Percentiles rank a stretch among this genome's conserved stretches.
These are phyloP conservation scores for Somion occarium DNA, from an alignment of 1,284 basidiomycete genomes.

Conservation along the genomic window DNA sequence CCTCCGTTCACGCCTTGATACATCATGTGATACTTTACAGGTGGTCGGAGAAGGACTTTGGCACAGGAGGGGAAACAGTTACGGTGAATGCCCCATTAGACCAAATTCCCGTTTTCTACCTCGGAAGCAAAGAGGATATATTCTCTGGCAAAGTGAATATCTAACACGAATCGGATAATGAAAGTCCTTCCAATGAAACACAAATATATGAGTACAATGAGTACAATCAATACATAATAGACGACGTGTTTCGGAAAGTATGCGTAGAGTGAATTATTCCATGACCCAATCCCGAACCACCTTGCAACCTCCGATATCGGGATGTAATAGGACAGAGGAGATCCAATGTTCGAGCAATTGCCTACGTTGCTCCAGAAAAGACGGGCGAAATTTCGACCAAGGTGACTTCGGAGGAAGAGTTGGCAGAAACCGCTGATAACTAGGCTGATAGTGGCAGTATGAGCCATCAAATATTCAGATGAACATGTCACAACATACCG, in stretches of 20 bases:
- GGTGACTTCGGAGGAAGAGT: slow-evolving; percentile 67
- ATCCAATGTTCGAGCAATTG: slow-evolving; percentile 66
- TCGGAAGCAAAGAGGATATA: slow-evolving; percentile 31
- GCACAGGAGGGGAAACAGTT: slow-evolving; percentile 27
- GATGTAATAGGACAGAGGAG: slow-evolving; percentile 60
- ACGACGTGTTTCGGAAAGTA: background rate
- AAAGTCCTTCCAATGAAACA: no score
- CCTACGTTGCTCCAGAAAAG: slow-evolving; percentile 68
- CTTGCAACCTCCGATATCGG: slow-evolving; percentile 62
- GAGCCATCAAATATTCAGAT: slow-evolving; percentile 5
- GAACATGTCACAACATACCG: slow-evolving; percentile 33
- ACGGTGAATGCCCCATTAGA: slow-evolving; percentile 31
- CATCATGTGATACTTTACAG: slow-evolving; percentile 14
- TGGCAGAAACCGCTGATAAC: slow-evolving; percentile 47
- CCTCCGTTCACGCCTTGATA: background rate
- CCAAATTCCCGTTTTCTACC: slow-evolving; percentile 36
- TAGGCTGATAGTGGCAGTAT: background rate
- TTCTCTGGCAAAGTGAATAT: slow-evolving; percentile 23
- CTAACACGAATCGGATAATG: slow-evolving; percentile 9
- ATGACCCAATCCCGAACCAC: slow-evolving; percentile 65
- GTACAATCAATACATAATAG: background rate
- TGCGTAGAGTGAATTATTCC: slow-evolving; percentile 26
- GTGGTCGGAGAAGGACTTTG: slow-evolving; percentile 34
- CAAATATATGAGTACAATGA: background rate
- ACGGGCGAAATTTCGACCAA: slow-evolving; percentile 59